A percentile compares a stretch with the other conserved stretches of the same genome.
Conservation (phyloP, 1,139 yeast genomes). For the Kodamaea sp. region DNA sequence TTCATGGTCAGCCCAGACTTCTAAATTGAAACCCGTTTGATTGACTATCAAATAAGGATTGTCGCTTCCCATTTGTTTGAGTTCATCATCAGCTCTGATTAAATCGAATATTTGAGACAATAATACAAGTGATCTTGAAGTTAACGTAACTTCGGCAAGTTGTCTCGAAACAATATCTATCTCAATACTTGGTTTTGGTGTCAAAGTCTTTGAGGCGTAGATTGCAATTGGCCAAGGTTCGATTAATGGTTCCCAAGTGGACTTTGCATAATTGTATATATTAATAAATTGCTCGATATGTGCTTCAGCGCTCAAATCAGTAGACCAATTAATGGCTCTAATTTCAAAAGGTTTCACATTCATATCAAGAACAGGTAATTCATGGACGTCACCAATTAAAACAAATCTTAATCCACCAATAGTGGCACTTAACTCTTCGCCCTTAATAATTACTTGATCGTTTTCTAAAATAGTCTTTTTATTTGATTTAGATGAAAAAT, state of each 20-base stretch:
- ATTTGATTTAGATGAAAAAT: constrained; percentile 25
- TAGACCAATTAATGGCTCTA: constrained; percentile 83
- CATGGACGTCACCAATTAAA: constrained; percentile 89
- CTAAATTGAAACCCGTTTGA: constrained; percentile 78
- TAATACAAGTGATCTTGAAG: constrained; percentile 77
- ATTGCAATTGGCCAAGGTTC: constrained; percentile 86
- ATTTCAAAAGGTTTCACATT: constrained; percentile 70
- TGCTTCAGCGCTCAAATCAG: constrained; percentile 71
- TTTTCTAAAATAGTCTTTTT: constrained; percentile 4
- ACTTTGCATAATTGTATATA: constrained; percentile 84
- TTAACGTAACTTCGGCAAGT: constrained; percentile 74
- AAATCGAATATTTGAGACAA: constrained; percentile 64
- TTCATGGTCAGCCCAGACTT: constrained; percentile 66
- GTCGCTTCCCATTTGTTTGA: constrained; percentile 71
- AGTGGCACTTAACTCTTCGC: constrained; percentile 68
- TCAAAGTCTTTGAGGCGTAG: constrained; percentile 53
- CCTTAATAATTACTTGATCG: constrained; percentile 45
- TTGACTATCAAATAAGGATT: constrained; percentile 80
- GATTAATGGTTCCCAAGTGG: constrained; percentile 94
- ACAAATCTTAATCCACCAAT: constrained; percentile 84
- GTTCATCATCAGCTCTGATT: constrained; percentile 49
- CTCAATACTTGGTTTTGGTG: constrained; percentile 46
- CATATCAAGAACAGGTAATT: constrained; percentile 85
- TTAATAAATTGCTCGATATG: constrained; percentile 69
- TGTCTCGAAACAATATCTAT: constrained; percentile 69